A percentile compares a stretch with the other conserved stretches of the same genome.
Conservation (phyloP, 768 basidiomycete species). For the Suillus subalutaceus region DNA sequence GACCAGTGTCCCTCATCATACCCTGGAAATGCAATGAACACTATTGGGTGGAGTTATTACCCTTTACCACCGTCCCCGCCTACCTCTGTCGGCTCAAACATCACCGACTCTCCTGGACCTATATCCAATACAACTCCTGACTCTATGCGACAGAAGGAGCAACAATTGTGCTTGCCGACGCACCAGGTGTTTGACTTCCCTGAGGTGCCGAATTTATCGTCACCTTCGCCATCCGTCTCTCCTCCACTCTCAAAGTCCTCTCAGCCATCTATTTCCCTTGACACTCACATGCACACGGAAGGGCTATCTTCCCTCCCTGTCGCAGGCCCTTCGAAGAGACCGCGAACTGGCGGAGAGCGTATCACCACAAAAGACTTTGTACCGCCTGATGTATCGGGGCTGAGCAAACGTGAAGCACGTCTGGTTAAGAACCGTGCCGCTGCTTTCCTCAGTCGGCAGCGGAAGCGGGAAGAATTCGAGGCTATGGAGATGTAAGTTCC, state of each 20-base stretch:
- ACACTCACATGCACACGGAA: constrained; percentile 17
- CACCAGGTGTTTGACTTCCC: constrained; percentile 74
- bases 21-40: constrained; percentile 38
- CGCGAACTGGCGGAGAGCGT: constrained; percentile 48
- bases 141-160: constrained; percentile 44
- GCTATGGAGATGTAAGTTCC: constrained; percentile 82
- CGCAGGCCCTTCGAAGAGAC: constrained; percentile 47
- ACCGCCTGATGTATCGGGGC: constrained; percentile 85
- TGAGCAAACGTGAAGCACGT: constrained; percentile 89
- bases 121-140: constrained; percentile 48
- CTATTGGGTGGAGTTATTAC: constrained; percentile 52
- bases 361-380: constrained; percentile 80
- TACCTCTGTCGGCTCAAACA: constrained; percentile 45
- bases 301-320: constrained; percentile 25
- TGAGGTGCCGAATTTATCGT: constrained; percentile 35
- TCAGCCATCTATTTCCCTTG: constrained; percentile 39
- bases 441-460: constrained; percentile 87
- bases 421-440: constrained; percentile 92
- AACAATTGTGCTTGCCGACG: constrained; percentile 63
- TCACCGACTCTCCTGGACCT: constrained; percentile 49
- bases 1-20: constrained; percentile 43
- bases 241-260: constrained; percentile 33
- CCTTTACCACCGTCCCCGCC: constrained; percentile 53
- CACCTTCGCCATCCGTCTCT: constrained; percentile 37
- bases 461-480: constrained; percentile 93